Conservation (phyloP, 2,329 filamentous ascomycete genomes). For the Nakataea oryzae region DNA sequence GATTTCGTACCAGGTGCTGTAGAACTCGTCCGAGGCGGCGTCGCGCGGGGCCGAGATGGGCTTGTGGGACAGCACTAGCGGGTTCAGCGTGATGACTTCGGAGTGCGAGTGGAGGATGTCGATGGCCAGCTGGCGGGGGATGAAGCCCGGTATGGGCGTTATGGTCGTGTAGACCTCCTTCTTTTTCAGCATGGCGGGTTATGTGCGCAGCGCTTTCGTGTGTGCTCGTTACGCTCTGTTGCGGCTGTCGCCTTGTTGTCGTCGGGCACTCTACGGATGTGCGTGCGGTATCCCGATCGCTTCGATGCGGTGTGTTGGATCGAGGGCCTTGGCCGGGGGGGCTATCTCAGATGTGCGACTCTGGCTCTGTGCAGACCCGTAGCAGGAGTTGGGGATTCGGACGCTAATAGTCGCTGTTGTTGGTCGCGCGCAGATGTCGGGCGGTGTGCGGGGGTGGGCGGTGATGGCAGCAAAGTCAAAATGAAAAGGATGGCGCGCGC, state of each 20-base stretch:
- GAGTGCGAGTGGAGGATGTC: constrained; percentile 62
- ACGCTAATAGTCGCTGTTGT: too few relatives aligned
- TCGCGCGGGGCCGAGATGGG: constrained; percentile 56
- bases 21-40: constrained; percentile 60
- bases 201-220: neutral
- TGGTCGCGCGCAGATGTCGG: too few relatives aligned
- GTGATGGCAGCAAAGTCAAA: neutral
- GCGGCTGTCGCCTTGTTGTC: too few relatives aligned
- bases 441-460: neutral
- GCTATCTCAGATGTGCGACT: neutral
- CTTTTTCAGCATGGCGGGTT: constrained; percentile 39
- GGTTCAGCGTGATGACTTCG: constrained; percentile 62
- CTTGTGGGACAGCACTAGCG: constrained; percentile 53
- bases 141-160: constrained; percentile 59
- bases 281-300: too few relatives aligned
- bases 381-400: too few relatives aligned
- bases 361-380: neutral
- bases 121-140: constrained; percentile 61
- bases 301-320: neutral
- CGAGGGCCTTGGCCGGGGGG: neutral
- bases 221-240: neutral
- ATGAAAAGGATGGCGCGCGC: neutral
- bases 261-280: too few relatives aligned
- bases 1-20: constrained; percentile 67
- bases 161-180: constrained; percentile 58